Evolutionary conservation across 805 yeast genomes (phyloP).

Genomic region (Candida namnaoensis): DNA sequence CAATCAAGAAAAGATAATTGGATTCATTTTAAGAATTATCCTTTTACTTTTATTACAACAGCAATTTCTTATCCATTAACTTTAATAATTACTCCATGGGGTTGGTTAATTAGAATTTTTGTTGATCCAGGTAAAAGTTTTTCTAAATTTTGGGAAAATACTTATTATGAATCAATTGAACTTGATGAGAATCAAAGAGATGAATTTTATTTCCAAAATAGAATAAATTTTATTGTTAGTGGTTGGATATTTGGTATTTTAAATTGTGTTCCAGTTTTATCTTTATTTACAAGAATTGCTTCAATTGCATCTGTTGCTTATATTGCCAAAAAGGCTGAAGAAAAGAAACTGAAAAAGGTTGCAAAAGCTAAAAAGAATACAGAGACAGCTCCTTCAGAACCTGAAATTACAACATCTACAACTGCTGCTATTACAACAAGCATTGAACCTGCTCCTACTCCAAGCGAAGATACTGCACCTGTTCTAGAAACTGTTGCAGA

Average conservation of each 20-base stretch:
- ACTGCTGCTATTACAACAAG: background rate
- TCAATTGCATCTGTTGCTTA: background rate
- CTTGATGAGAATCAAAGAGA: too few species aligned
- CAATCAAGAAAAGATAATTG: too few species aligned
- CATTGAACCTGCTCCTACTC: too few species aligned
- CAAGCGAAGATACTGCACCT: too few species aligned
- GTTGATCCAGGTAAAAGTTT: background rate
- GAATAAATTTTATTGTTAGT: background rate
- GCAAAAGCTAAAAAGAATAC: background rate
- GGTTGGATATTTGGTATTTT: background rate
- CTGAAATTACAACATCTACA: background rate
- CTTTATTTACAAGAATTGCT: background rate
- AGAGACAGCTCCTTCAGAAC: background rate
- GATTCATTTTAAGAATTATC: background rate
- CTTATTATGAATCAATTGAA: background rate
- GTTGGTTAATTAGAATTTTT: background rate
- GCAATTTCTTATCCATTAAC: background rate
- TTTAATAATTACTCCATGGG: background rate
- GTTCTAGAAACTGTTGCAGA: background rate
- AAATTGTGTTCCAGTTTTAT: background rate
- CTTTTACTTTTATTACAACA: background rate
- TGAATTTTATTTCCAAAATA: too few species aligned
- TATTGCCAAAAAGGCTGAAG: background rate
- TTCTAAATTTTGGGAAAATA: background rate
- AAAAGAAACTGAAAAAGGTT: too few species aligned